Evolutionary conservation across 2,329 filamentous ascomycete genomes (phyloP), one percentile per base, ranked within the genome.

Genomic region (Microdochium paspali): DNA sequence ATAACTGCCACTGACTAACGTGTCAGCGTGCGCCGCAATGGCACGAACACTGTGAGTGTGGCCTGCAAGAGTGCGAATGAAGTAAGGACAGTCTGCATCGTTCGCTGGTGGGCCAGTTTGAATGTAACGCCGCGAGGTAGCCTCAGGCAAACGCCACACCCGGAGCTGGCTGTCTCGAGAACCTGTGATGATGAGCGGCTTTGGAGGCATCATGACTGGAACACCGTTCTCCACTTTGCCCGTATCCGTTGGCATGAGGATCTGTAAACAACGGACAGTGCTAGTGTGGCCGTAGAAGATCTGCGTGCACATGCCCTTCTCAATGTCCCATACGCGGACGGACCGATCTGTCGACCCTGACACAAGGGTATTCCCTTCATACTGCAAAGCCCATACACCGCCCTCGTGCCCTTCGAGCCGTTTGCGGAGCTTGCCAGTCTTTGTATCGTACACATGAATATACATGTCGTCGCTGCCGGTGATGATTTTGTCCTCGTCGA

Each of bases 311-410:
- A 87, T 79, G 1, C 90, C 93, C 57, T 85, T 85, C 60, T 95
- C 89, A 53, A 98, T 96, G 62, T 98, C 91, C 93, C 93, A 98
- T 0, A 98, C 91, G n/a, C 93, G 83, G n/a, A 98, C 93, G 10
- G 93, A 95, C 44, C 93, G 79, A 66, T 98, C 93, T 0, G 93
- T 98, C 6, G 90, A 96, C 2, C 93, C 93, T 15, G 93, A 98
- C 2, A 98, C 93, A 20, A 98, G 71, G 15, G 87, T 89, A 61
- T 97, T 96, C 45, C 90, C 91, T 61, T 96, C 85, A 61, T 97
- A 98, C 64, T 97, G 90, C 46, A 98, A 70, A 25, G 93, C 93
- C 93, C 93, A 98, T 1, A 98, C 93, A 43, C 93, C 93, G 28
- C 93, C 93, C 65, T 98, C 93, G 56, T 98, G 93, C 2, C 93